These are phyloP conservation scores for Apophysomyces variabilis DNA, from an alignment of 371 early-diverging fungal genomes.

Conservation along the genomic window DNA sequence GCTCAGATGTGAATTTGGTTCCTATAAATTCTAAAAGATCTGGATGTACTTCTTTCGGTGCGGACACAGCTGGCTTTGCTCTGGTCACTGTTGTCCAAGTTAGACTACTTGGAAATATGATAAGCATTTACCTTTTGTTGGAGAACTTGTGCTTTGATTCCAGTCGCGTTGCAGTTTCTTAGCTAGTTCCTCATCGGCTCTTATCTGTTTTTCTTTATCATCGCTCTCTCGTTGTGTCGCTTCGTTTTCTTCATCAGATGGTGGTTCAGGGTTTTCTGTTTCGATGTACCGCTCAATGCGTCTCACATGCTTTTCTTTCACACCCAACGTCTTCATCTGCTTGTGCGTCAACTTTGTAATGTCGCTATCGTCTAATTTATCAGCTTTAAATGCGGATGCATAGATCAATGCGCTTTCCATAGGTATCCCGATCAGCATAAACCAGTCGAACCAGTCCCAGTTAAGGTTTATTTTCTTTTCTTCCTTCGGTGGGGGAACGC, in stretches of 20 bases:
- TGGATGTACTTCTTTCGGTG: slow-evolving; percentile 51
- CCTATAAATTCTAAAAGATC: slow-evolving; percentile 44
- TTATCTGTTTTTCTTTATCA: slow-evolving; percentile 36
- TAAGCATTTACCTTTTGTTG: slow-evolving; percentile 29
- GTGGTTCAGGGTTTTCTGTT: slow-evolving; percentile 41
- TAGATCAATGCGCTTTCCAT: slow-evolving; percentile 79
- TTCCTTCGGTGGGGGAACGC: slow-evolving; percentile 22
- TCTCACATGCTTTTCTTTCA: slow-evolving; percentile 84
- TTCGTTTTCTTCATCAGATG: slow-evolving; percentile 41
- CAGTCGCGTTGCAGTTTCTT: slow-evolving; percentile 69
- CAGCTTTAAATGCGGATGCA: slow-evolving; percentile 80
- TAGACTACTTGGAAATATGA: not conserved
- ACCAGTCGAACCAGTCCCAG: slow-evolving; percentile 94
- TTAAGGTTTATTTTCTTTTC: slow-evolving; percentile 58
- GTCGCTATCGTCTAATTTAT: slow-evolving; percentile 80
- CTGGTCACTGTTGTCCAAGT: slow-evolving; percentile 26
- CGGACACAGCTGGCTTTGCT: slow-evolving; percentile 47
- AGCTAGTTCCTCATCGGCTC: slow-evolving; percentile 54
- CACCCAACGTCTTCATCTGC: slow-evolving; percentile 74
- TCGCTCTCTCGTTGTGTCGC: slow-evolving; percentile 25
- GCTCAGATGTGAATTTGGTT: slow-evolving; percentile 29
- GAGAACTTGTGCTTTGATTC: slow-evolving; percentile 39
- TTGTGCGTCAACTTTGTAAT: slow-evolving; percentile 77
- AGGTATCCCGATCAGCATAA: slow-evolving; percentile 78
- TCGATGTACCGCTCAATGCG: slow-evolving; percentile 72